Evolutionary conservation across 2,329 filamentous ascomycete species (phyloP), one percentile per base, ranked within the genome.

Genomic region (Ophiostoma fasciatum): DNA sequence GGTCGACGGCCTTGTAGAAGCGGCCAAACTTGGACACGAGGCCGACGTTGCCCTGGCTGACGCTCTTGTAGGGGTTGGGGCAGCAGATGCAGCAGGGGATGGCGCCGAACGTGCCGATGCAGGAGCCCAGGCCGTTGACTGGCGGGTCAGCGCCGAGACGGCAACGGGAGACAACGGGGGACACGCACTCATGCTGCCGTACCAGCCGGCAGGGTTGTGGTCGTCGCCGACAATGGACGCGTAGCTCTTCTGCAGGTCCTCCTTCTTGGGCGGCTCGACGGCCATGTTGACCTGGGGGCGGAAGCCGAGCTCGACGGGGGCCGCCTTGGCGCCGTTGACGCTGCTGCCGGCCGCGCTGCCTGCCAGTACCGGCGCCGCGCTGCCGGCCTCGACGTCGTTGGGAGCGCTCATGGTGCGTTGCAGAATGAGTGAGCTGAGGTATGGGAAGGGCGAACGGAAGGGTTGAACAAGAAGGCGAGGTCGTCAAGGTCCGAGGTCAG

Each of bases 1-100:
- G 90, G 57, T 98, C 90, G 46, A 96, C 88, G 10, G 90, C 85
- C 58, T 87, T 82, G 59, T 93, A 83, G 63, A 98, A 96, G 45
- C 78, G 70, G 51, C 90, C 90, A 48, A 98, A 98, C 60, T 88
- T 92, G 52, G 87, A 94, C 54, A 98, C 79, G 30, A 98, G 71
- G 42, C 90, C 90, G 33, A 98, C 90, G 48, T 94, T 87, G 49
- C 90, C 90, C 63, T 96, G 90, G 38, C 71, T 64, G 41, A 98
- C 88, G 32, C 75, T 78, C 64, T 92, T 93, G 71, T 87, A 96
- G 3, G 88, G 90, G 62, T 98, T 98, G 33, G 90, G 90, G 63
- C 82, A 94, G 60, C 78, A 66, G 54, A 94, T 61, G 57, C 87
- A 93, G 74, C 87, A 93, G 5, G 90, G 90, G 47, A 96, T 68